Evolutionary conservation across 257 asterid genomes (phyloP), one percentile per base, ranked within the genome.

Genomic region (Lantana camara): DNA sequence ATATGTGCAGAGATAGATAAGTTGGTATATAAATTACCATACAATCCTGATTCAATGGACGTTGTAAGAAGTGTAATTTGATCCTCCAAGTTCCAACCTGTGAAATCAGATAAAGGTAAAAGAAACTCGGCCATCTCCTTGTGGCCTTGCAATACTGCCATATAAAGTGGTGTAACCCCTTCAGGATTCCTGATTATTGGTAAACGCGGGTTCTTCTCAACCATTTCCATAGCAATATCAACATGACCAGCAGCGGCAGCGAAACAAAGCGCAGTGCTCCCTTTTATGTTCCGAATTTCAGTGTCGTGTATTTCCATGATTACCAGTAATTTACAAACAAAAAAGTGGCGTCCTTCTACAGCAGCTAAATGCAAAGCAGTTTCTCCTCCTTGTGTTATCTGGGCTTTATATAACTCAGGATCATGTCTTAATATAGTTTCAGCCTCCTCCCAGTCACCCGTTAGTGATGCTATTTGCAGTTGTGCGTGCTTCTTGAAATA

Each of bases 231-330:
- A 15, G 80, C 83, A 11, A 74, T 63, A 4, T 12, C 6, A 9
- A 30, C 13, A 49, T 78, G 67, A 3, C 83, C 83, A 9, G 67
- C 72, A 9, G 74, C 79, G 13, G 83, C 83, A 34, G 69, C 83
- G n/a, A 78, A 74, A 47, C 61, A 50, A 0, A 78, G 78, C 0
- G 84, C 78, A 7, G 79, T 79, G 60, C 68, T 53, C 1, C 76
- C 76, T 16, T 53, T 67, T 1, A 1, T 3, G 21, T 72, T 79
- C 13, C 4, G 52, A 23, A 68, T 64, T 59, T 45, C 66, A 13
- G 69, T 0, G 22, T 75, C 78, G 0, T 9, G 8, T 0, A 2
- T 4, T 3, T 44, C 54, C 73, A 78, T 63, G 0, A 0, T 14
- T 0, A 17, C n/a, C 7, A 79, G 20, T 30, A 75, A 53, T 5